Percentiles rank a stretch among this genome's conserved stretches.
Evolutionary conservation across 805 yeast species (phyloP).

Genomic region (Cyberlindnera samutprakarnensis): DNA sequence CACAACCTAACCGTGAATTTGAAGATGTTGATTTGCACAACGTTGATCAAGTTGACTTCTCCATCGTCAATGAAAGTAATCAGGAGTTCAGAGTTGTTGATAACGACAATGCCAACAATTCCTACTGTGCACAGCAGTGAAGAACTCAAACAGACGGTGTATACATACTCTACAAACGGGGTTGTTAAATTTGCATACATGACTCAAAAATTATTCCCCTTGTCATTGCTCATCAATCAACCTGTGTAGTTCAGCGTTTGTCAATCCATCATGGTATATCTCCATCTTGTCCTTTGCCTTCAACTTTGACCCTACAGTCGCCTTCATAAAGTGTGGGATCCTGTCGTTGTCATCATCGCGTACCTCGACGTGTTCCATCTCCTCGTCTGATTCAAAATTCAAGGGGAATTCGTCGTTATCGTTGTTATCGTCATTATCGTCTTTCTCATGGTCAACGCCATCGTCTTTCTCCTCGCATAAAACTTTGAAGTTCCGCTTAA

Average conservation of each 20-base stretch:
- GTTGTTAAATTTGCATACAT: no score
- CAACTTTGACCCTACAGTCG: conserved; percentile 20
- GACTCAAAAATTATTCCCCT: no score
- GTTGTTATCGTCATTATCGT: neutral
- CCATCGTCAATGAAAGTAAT: conserved; percentile 10
- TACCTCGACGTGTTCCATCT: conserved; percentile 19
- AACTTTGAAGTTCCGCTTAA: no score
- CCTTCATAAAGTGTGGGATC: conserved; percentile 19
- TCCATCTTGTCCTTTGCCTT: conserved; percentile 7
- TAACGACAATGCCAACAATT: neutral
- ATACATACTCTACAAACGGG: no score
- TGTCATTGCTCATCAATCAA: conserved; percentile 15
- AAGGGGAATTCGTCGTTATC: conserved; percentile 10
- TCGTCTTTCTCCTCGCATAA: no score
- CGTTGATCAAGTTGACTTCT: conserved; percentile 14
- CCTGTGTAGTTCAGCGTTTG: conserved; percentile 15
- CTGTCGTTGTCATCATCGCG: neutral
- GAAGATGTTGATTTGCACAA: conserved; percentile 23
- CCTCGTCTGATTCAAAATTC: conserved; percentile 22
- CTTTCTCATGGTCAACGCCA: neutral
- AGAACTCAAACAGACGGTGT: no score
- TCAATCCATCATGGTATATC: conserved; percentile 15
- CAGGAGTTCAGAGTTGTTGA: conserved; percentile 5
- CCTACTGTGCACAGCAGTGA: conserved; percentile 11
- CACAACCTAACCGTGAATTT: no score